phyloP scores from a whole-genome alignment of 2,329 filamentous ascomycete genomes.

The Colletotrichum orbiculare region DNA sequence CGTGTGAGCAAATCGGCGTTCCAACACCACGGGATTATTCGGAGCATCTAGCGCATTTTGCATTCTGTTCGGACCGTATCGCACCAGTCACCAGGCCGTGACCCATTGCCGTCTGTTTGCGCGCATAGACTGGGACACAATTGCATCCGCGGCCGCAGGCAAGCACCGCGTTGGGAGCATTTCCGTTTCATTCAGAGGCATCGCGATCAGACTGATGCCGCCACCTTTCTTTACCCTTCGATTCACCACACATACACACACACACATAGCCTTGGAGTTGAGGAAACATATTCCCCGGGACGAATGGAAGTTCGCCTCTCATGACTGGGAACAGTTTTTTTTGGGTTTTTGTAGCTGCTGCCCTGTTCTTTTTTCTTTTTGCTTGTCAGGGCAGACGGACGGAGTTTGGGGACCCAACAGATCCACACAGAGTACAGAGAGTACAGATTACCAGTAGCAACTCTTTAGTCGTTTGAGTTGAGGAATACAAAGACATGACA shows the following conservation, averaged over 20 bases:
- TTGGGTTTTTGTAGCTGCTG: neutral
- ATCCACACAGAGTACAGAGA: constrained; percentile 15
- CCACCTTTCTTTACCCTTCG: constrained; percentile 20
- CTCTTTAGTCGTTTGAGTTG: constrained; percentile 1
- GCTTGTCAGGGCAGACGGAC: constrained; percentile 14
- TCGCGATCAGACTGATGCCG: constrained; percentile 19
- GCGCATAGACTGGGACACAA: constrained; percentile 18
- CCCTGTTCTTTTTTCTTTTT: constrained; percentile 1
- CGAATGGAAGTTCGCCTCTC: constrained; percentile 16
- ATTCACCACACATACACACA: neutral
- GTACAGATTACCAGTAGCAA: constrained; percentile 24
- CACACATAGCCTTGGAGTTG: constrained; percentile 31
- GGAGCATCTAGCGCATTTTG: constrained; percentile 35
- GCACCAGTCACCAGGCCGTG: constrained; percentile 18
- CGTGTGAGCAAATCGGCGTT: constrained; percentile 18
- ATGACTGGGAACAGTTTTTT: constrained; percentile 21
- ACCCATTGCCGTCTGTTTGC: neutral
- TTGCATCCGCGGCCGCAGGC: constrained; percentile 29
- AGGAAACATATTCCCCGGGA: constrained; percentile 11
- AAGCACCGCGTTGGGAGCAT: constrained; percentile 18
- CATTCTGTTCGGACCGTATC: constrained; percentile 19
- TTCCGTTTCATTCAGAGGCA: constrained; percentile 5
- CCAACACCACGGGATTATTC: constrained; percentile 23
- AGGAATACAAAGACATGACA: neutral
- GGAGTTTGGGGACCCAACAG: neutral